Base-by-base conservation (phyloP, 2,329 filamentous ascomycete species). In the Ceratocystis albifundus region DNA sequence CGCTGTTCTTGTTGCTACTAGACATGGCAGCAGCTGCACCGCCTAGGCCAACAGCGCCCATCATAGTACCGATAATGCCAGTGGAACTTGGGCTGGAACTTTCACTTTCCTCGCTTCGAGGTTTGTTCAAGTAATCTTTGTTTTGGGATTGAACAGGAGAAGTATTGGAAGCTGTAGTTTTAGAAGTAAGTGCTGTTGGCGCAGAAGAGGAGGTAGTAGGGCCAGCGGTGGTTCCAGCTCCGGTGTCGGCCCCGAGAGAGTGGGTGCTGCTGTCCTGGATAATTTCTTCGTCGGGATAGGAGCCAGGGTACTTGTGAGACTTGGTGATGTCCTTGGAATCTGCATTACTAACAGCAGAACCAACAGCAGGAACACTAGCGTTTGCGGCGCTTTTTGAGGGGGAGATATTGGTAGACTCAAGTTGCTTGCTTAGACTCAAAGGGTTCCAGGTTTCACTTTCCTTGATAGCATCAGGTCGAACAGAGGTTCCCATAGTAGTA, bases 11-110 rank as follows among this genome's bases (percentile, higher is more conserved):
- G 30, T 61, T 61, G 36, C 61, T 45, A 8, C 61, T 45, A 2
- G 67, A 28, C 22, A 66, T 62, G 10, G 61, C 61, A 32, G 64
- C 64, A 32, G 67, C 67, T 45, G 64, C 64, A 55, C 61, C 64
- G 7, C 67, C 53, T 17, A 68, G 64, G 3, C 64, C 64, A 41
- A 64, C 64, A 44, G 64, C 67, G 17, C 64, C 67, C 61, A 68
- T 66, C 32, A 68, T 36, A 25, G 57, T 63, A 12, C 66, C 30
- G n/a, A 68, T 61, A 8, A 68, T 65, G 2, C 66, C 25, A 45
- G 45, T 63, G 2, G 61, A 63, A 12, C 55, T 32, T 8, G 28
- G 32, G 30, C 2, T 59, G 3, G 55, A 36, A 17, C 32, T 63
- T 48, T 50, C 46, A 3, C 32, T 63, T 48, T 50, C 46, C 22